Conservation (phyloP, 2,329 filamentous ascomycete species). For the Hypoxylon sp. region DNA sequence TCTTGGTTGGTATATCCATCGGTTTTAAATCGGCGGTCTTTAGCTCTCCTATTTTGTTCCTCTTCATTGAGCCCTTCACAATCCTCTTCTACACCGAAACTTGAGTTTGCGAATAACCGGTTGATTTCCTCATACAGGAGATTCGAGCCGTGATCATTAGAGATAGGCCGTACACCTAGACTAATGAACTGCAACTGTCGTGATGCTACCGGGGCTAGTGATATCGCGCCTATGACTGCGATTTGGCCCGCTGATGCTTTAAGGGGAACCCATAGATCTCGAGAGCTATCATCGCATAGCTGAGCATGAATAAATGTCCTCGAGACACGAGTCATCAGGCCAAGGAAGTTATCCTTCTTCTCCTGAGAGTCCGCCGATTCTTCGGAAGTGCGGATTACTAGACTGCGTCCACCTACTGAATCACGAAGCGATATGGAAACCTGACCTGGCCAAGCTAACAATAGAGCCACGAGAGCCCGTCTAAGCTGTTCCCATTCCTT, state of each 20-base stretch:
- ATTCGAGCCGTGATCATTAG: slow-evolving; percentile 66
- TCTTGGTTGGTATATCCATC: slow-evolving; percentile 64
- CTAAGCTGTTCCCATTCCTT: slow-evolving; percentile 76
- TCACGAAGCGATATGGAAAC: slow-evolving; percentile 72
- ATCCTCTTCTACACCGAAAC: slow-evolving; percentile 75
- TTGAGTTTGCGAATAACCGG: slow-evolving; percentile 77
- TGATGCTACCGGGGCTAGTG: slow-evolving; percentile 74
- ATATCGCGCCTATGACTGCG: slow-evolving; percentile 77
- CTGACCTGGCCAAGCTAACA: slow-evolving; percentile 75
- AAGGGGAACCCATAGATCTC: slow-evolving; percentile 74
- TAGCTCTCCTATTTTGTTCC: slow-evolving; percentile 38
- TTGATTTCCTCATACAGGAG: slow-evolving; percentile 84
- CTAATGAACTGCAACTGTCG: slow-evolving; percentile 85
- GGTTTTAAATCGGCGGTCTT: slow-evolving; percentile 53
- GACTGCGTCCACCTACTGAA: slow-evolving; percentile 50
- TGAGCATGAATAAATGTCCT: slow-evolving; percentile 74
- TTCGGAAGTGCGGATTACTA: slow-evolving; percentile 52
- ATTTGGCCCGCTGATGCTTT: slow-evolving; percentile 73
- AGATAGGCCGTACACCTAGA: slow-evolving; percentile 76
- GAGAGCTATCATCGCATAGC: slow-evolving; percentile 65
- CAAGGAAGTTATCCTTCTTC: slow-evolving; percentile 27
- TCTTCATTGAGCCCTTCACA: slow-evolving; percentile 53
- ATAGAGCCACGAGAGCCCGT: slow-evolving; percentile 67
- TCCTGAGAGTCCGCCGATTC: slow-evolving; percentile 9
- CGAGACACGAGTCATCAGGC: slow-evolving; percentile 51